Percentiles rank a stretch among this genome's conserved stretches.
phyloP scores from a whole-genome alignment of 2,329 filamentous ascomycete species.

The Botrytis galanthina region DNA sequence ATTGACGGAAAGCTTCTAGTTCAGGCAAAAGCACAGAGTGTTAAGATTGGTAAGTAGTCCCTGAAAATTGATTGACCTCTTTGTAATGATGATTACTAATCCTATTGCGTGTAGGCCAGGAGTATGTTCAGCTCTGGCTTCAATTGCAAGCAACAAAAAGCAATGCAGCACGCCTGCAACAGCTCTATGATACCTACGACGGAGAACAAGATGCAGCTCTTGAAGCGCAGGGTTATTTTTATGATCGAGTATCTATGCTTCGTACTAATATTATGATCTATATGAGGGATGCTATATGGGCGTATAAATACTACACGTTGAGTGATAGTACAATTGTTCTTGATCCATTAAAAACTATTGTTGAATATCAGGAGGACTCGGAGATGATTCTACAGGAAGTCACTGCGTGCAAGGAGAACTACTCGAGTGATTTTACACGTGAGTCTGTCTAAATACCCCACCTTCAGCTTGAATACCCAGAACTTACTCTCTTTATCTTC shows the following conservation, averaged over 20 bases:
- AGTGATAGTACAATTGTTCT: background rate
- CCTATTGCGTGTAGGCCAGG: background rate
- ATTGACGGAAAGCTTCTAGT: constrained; percentile 5
- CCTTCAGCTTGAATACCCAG: background rate
- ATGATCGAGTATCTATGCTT: background rate
- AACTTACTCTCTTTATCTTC: background rate
- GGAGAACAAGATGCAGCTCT: background rate
- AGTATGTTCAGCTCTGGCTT: background rate
- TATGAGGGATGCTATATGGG: constrained; percentile 2
- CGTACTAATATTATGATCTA: constrained; percentile 8
- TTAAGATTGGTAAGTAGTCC: background rate
- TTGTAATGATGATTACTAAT: background rate
- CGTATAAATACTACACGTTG: constrained; percentile 3
- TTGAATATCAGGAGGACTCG: background rate
- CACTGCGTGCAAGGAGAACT: background rate
- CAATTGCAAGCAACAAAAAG: background rate
- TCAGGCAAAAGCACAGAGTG: constrained; percentile 4
- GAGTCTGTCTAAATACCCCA: background rate
- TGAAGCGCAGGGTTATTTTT: background rate
- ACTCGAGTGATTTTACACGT: constrained; percentile 1
- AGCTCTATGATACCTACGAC: background rate
- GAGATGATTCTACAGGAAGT: background rate
- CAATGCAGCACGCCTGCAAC: background rate
- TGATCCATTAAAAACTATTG: background rate
- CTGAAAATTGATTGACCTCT: background rate